phyloP scores from a whole-genome alignment of 768 basidiomycete species.

The Pleurotus giganteus region DNA sequence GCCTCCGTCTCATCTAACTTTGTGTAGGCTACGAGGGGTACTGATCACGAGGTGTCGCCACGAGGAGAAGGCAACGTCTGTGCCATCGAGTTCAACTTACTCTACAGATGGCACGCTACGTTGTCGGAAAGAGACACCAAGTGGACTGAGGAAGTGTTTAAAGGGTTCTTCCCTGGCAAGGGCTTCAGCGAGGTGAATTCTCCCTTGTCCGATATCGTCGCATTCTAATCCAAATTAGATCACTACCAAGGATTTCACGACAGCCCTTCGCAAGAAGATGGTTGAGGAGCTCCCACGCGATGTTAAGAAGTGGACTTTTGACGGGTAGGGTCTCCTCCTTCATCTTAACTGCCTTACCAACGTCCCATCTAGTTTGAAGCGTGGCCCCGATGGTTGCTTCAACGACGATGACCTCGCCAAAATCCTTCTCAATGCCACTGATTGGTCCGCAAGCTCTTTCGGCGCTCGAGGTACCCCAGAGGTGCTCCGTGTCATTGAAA shows the following conservation, averaged over 20 bases:
- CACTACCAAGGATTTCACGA: constrained; percentile 35
- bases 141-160: constrained; percentile 54
- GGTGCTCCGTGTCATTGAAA: constrained; percentile 63
- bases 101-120: constrained; percentile 68
- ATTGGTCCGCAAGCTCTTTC: constrained; percentile 58
- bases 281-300: constrained; percentile 24
- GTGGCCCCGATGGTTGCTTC: constrained; percentile 55
- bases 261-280: constrained; percentile 28
- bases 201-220: not conserved
- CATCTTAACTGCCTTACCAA: too few relatives aligned
- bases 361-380: constrained; percentile 45
- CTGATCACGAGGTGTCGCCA: constrained; percentile 49
- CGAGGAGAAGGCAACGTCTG: constrained; percentile 75
- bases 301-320: constrained; percentile 54
- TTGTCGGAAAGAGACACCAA: constrained; percentile 50
- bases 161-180: constrained; percentile 35
- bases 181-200: constrained; percentile 37
- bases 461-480: constrained; percentile 69
- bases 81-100: constrained; percentile 72
- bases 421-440: constrained; percentile 62
- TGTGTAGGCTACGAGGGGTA: constrained; percentile 46
- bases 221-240: constrained; percentile 21
- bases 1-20: not conserved
- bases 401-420: constrained; percentile 59
- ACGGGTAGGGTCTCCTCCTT: constrained; percentile 33